phyloP scores from a whole-genome alignment of 2,329 filamentous ascomycete species.

The Coleophoma cylindrospora region DNA sequence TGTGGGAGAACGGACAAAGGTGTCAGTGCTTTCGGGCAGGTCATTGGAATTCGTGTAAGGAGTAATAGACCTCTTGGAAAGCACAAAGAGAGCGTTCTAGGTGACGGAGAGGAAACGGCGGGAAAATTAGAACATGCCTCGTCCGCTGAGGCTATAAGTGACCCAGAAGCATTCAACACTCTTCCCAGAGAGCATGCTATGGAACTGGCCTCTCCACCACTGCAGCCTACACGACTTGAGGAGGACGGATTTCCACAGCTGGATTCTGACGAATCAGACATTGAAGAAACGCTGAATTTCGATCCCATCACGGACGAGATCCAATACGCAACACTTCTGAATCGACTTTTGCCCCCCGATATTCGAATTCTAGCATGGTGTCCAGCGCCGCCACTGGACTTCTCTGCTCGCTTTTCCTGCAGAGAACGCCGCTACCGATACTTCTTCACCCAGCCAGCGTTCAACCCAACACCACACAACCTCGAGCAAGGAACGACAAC shows the following conservation, averaged over 20 bases:
- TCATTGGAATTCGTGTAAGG: conserved; percentile 76
- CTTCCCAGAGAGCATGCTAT: conserved; percentile 15
- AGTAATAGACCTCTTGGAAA: conserved; percentile 64
- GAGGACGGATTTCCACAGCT: conserved; percentile 1
- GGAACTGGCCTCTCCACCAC: conserved; percentile 19
- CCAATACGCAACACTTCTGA: conserved; percentile 76
- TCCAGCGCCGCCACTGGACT: conserved; percentile 69
- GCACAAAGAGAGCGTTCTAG: conserved; percentile 14
- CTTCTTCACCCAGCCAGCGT: conserved; percentile 95
- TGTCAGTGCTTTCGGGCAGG: conserved; percentile 95
- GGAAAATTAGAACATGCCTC: background rate
- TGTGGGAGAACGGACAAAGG: conserved; percentile 90
- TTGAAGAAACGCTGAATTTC: conserved; percentile 37
- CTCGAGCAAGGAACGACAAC: conserved; percentile 34
- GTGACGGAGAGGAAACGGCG: conserved; percentile 3
- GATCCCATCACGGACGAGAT: conserved; percentile 77
- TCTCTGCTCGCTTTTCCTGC: conserved; percentile 91
- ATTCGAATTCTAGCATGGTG: conserved; percentile 94
- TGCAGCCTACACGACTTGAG: conserved; percentile 15
- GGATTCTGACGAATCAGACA: conserved; percentile 18
- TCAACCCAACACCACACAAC: conserved; percentile 58
- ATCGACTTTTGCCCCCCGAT: conserved; percentile 81
- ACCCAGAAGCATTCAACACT: conserved; percentile 15
- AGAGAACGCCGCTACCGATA: conserved; percentile 89
- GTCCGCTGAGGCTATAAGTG: background rate